A percentile compares a stretch with the other conserved stretches of the same genome.
Conservation (phyloP, 73 alveolate genomes). For the Paramecium biaurelia region DNA sequence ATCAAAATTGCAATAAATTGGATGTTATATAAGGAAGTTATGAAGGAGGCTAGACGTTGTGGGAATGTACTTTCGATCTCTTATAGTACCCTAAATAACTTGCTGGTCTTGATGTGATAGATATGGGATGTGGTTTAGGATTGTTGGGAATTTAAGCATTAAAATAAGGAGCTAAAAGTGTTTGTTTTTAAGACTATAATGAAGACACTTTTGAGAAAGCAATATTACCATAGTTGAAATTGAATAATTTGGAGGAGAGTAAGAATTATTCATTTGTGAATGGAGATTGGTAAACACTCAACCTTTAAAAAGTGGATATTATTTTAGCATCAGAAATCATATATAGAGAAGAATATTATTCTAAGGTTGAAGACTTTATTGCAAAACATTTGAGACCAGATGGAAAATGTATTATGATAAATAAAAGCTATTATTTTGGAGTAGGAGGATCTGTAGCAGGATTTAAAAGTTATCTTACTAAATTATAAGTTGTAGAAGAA, state of each 20-base stretch:
- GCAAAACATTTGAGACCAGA: conserved; percentile 27
- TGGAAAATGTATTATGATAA: conserved; percentile 38
- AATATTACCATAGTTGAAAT: not conserved
- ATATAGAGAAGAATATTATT: conserved; percentile 57
- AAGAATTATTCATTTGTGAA: conserved; percentile 8
- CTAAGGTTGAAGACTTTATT: conserved; percentile 36
- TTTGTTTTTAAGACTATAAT: conserved; percentile 50
- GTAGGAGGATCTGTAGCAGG: conserved; percentile 63
- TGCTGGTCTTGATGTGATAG: conserved; percentile 39
- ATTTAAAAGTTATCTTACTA: conserved; percentile 1
- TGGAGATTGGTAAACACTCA: conserved; percentile 60
- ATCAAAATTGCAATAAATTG: not conserved
- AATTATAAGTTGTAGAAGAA: not conserved
- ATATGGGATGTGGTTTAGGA: conserved; percentile 65
- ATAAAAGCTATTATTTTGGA: conserved; percentile 58
- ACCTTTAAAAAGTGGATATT: not conserved
- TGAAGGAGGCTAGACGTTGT: conserved; percentile 59
- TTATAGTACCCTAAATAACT: not conserved
- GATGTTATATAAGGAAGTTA: conserved; percentile 25
- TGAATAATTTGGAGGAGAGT: not conserved
- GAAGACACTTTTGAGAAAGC: conserved; percentile 33
- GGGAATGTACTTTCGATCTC: conserved; percentile 66
- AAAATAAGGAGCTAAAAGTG: conserved; percentile 56
- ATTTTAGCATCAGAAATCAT: conserved; percentile 60
- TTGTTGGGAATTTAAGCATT: conserved; percentile 57